Conservation (phyloP, 805 yeast genomes). For the Monosporozyma aquatica region DNA sequence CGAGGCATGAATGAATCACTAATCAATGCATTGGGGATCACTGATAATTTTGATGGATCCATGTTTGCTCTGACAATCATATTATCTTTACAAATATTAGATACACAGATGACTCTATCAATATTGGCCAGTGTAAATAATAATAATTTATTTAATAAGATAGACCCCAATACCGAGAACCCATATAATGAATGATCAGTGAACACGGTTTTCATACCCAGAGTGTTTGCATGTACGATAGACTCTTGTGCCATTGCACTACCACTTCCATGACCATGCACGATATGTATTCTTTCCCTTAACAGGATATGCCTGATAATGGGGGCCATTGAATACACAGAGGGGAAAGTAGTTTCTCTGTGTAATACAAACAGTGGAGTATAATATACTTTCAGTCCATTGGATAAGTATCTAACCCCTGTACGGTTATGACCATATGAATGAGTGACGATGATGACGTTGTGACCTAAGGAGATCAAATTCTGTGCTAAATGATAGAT, state of each 20-base stretch:
- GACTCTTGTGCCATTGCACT: slow-evolving; percentile 84
- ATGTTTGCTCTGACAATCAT: slow-evolving; percentile 80
- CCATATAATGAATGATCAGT: slow-evolving; percentile 97
- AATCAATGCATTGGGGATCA: slow-evolving; percentile 93
- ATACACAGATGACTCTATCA: slow-evolving; percentile 92
- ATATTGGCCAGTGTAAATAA: slow-evolving; percentile 78
- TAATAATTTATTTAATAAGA: slow-evolving; percentile 76
- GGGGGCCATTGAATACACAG: slow-evolving; percentile 84
- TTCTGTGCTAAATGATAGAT: slow-evolving; percentile 84
- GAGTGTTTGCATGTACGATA: slow-evolving; percentile 79
- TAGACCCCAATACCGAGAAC: slow-evolving; percentile 75
- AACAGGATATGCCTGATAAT: slow-evolving; percentile 73
- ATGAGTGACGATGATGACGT: slow-evolving; percentile 82
- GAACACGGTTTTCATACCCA: slow-evolving; percentile 87
- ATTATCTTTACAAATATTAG: slow-evolving; percentile 93
- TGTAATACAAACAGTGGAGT: slow-evolving; percentile 75
- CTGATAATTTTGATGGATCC: slow-evolving; percentile 71
- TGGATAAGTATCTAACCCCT: slow-evolving; percentile 76
- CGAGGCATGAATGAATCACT: slow-evolving; percentile 69
- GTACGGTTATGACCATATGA: slow-evolving; percentile 63
- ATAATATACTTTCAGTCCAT: slow-evolving; percentile 88
- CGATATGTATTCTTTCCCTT: slow-evolving; percentile 76
- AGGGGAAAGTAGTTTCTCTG: slow-evolving; percentile 78
- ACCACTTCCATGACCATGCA: slow-evolving; percentile 92
- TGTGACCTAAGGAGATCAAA: slow-evolving; percentile 70